phyloP scores from a whole-genome alignment of 352 stramenopile species.

The Plasmopara viticola region DNA sequence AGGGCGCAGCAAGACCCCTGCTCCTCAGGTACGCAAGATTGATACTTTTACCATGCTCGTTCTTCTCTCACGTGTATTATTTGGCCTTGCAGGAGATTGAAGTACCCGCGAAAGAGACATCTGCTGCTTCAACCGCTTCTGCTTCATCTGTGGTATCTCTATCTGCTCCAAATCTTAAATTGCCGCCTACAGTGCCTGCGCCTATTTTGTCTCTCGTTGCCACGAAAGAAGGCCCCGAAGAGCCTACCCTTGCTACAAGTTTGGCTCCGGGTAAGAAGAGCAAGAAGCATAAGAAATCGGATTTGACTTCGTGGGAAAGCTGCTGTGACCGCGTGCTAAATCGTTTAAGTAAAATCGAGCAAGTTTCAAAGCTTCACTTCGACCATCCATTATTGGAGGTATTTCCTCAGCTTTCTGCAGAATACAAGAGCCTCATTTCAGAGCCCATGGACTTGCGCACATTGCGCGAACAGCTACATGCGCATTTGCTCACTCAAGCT shows the following conservation, averaged over 20 bases:
- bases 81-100: constrained; percentile 12
- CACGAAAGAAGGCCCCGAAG: constrained; percentile 32
- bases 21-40: constrained; percentile 16
- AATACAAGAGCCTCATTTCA: constrained; percentile 59
- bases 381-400: constrained; percentile 66
- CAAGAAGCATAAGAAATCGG: constrained; percentile 75
- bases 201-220: constrained; percentile 12
- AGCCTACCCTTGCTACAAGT: constrained; percentile 19
- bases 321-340: constrained; percentile 66
- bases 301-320: constrained; percentile 67
- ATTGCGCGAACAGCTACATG: constrained; percentile 54
- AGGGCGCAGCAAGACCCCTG: constrained; percentile 32
- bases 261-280: constrained; percentile 40
- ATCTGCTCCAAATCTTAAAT: constrained; percentile 1
- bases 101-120: constrained; percentile 3
- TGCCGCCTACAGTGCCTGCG: constrained; percentile 3
- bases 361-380: constrained; percentile 76
- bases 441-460: constrained; percentile 82
- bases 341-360: constrained; percentile 67
- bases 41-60: background rate
- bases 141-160: background rate
- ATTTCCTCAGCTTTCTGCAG: constrained; percentile 58
- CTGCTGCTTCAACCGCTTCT: background rate
- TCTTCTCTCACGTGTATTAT: constrained; percentile 1
- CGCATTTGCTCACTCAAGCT: constrained; percentile 34